A percentile compares a stretch with the other conserved stretches of the same genome.
phyloP scores from a whole-genome alignment of 2,329 filamentous ascomycete species.

The Hymenoscyphus fructigenus region DNA sequence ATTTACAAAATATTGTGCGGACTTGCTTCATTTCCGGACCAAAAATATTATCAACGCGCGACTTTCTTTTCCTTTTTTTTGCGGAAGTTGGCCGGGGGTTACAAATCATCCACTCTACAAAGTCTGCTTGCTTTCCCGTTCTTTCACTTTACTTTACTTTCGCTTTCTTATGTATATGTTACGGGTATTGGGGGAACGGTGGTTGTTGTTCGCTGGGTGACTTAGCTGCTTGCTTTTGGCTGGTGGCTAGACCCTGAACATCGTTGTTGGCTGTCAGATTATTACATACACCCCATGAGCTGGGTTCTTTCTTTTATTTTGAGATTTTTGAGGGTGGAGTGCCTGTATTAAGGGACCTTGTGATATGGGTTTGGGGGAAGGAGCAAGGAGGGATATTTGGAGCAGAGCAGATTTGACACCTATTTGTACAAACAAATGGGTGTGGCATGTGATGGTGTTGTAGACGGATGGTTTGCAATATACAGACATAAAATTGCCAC shows the following conservation, averaged over 20 bases:
- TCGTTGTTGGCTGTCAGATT: constrained; percentile 9
- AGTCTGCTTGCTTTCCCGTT: neutral
- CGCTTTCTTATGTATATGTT: constrained; percentile 22
- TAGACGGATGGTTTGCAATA: constrained; percentile 24
- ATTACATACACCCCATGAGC: constrained; percentile 18
- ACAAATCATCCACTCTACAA: constrained; percentile 16
- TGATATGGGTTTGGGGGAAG: neutral
- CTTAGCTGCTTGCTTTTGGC: neutral
- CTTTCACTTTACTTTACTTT: constrained; percentile 6
- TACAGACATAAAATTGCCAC: constrained; percentile 25
- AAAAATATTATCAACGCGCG: constrained; percentile 15
- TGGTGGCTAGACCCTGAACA: neutral
- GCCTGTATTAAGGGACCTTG: neutral
- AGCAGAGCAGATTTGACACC: constrained; percentile 11
- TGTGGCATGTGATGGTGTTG: constrained; percentile 23
- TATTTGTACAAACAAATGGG: constrained; percentile 6
- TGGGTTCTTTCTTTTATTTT: constrained; percentile 16
- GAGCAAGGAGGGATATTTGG: neutral
- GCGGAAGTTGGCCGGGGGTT: neutral
- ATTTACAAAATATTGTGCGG: constrained; percentile 26
- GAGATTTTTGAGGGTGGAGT: constrained; percentile 9
- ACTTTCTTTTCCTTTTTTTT: constrained; percentile 14
- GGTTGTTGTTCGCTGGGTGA: neutral
- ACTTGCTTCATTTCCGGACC: constrained; percentile 7
- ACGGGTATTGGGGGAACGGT: neutral